Percentiles rank a stretch among this genome's conserved stretches.
Evolutionary conservation across 805 yeast species (phyloP).

Genomic region (Metschnikowia amazonensis): DNA sequence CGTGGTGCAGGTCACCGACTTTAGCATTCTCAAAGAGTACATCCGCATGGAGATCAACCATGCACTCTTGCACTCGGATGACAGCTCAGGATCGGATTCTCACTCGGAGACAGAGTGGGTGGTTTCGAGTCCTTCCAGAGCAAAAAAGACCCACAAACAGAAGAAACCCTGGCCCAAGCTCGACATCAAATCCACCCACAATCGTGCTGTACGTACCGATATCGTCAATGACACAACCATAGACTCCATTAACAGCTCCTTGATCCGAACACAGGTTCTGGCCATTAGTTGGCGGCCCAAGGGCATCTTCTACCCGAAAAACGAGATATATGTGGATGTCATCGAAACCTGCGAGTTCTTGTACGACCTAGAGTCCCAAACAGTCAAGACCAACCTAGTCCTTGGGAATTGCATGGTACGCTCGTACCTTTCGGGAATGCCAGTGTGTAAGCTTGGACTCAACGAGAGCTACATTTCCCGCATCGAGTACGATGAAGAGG

Average conservation of each 20-base stretch:
- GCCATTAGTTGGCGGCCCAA: conserved; percentile 44
- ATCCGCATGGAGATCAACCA: conserved; percentile 51
- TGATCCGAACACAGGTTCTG: conserved; percentile 73
- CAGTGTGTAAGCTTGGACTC: conserved; percentile 38
- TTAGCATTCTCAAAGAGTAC: conserved; percentile 72
- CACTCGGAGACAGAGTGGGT: conserved; percentile 8
- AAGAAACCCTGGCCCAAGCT: not conserved
- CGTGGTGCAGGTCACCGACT: conserved; percentile 78
- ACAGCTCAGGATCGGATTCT: conserved; percentile 8
- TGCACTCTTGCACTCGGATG: conserved; percentile 8
- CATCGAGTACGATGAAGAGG: conserved; percentile 24
- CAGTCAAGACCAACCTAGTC: conserved; percentile 31
- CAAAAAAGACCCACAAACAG: conserved; percentile 6
- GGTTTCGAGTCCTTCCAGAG: conserved; percentile 3
- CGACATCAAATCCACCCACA: conserved; percentile 34
- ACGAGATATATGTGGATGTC: conserved; percentile 41
- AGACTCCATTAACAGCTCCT: conserved; percentile 54
- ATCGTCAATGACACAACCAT: conserved; percentile 22
- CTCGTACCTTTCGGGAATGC: conserved; percentile 45
- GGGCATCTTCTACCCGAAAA: conserved; percentile 43
- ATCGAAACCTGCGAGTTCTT: conserved; percentile 37
- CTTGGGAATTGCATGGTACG: conserved; percentile 33
- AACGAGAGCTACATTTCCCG: conserved; percentile 37
- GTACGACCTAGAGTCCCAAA: conserved; percentile 29
- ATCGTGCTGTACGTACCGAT: conserved; percentile 35